Conservation (phyloP, 306 rosid species). For the Vachellia collinsii region DNA sequence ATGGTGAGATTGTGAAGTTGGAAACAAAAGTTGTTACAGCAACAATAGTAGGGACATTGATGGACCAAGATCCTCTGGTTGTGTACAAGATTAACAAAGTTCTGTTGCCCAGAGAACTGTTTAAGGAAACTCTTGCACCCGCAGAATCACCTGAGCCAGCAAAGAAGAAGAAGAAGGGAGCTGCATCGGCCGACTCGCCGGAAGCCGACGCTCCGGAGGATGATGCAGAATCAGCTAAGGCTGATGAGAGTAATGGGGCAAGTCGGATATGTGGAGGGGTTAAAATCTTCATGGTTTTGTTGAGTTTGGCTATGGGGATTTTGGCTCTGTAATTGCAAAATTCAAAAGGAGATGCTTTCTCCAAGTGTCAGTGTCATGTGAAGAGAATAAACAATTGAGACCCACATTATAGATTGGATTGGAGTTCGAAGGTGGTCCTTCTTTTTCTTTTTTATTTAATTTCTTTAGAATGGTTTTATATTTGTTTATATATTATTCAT, state of each 20-base stretch:
- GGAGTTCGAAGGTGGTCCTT: conserved; percentile 12
- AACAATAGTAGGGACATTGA: conserved; percentile 60
- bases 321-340: conserved; percentile 46
- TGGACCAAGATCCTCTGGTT: conserved; percentile 82
- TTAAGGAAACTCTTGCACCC: conserved; percentile 48
- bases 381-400: conserved; percentile 36
- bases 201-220: conserved; percentile 44
- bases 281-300: conserved; percentile 44
- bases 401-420: conserved; percentile 33
- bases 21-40: conserved; percentile 72
- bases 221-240: conserved; percentile 46
- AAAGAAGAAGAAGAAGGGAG: conserved; percentile 27
- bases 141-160: conserved; percentile 35
- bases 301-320: conserved; percentile 57
- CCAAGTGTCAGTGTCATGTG: conserved; percentile 12
- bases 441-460: not conserved
- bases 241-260: conserved; percentile 58
- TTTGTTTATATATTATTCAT: conserved; percentile 32
- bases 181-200: conserved; percentile 28
- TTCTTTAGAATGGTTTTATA: conserved; percentile 5
- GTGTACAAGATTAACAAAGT: conserved; percentile 73
- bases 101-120: conserved; percentile 74
- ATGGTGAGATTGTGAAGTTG: conserved; percentile 74
- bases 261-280: conserved; percentile 43
- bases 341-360: not conserved